Base-by-base conservation (phyloP, 2,329 filamentous ascomycete species). In the Talaromyces funiculosus region DNA sequence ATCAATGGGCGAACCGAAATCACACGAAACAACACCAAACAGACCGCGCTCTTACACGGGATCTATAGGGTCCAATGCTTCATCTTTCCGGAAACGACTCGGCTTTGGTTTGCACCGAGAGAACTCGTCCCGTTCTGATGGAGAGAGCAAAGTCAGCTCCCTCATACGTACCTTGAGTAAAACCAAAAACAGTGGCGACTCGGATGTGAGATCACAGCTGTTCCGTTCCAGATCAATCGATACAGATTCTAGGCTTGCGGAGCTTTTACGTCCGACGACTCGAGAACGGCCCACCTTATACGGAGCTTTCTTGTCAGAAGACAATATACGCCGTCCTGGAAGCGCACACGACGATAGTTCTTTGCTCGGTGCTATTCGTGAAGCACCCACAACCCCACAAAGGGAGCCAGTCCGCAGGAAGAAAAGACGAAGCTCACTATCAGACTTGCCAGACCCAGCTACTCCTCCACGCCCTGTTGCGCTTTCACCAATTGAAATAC, bases 81-180 rank as follows among this genome's bases (percentile, higher is more conserved):
- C 92, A 5, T 96, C 92, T 0, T 81, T 97, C 29, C 83, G 92
- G 51, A 88, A 87, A 69, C 90, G 92, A 65, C 92, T 96, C 70
- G 92, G 91, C 1, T 87, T 95, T 62, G 86, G 92, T 3, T 75
- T 95, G 31, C 82, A 90, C 40, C 84, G 90, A 59, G 89, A 94
- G 67, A 92, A 90, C 68, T 92, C 89, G 78, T 53, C 61, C 49
- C 93, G 88, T 72, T 83, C 81, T 22, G 84, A 87, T 60, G 83
- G 85, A 40, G 79, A 85, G 45, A 89, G 90, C 45, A 84, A 85
- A 65, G 85, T 90, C 38, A 81, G 86, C 43, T 93, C 90, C 0
- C 86, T 96, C 22, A 92, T 92, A 86, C 86, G 92, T 59, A 92
- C 86, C n/a, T 78, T 96, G 65, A 96, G 92, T 80, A 96, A 96